These are phyloP conservation scores for Exophiala mesophila DNA, from an alignment of 2,329 filamentous ascomycete species.

Conservation along the genomic window DNA sequence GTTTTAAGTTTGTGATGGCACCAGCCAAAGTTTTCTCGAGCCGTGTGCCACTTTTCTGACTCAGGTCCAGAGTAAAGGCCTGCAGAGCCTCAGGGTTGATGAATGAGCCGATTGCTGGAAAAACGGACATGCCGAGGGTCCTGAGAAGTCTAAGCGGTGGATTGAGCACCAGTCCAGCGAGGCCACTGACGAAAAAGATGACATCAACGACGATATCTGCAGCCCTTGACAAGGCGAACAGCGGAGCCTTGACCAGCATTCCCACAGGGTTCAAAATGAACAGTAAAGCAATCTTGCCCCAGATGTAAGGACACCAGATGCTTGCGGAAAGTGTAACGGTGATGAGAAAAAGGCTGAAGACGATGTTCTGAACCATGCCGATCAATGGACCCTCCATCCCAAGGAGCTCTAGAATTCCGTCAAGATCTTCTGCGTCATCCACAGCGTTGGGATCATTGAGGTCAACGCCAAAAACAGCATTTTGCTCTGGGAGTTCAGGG, in stretches of 20 bases:
- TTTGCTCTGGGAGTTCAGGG: slow-evolving; percentile 44
- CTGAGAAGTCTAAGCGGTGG: slow-evolving; percentile 31
- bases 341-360: slow-evolving; percentile 89
- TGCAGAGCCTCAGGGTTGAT: slow-evolving; percentile 18
- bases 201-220: slow-evolving; percentile 76
- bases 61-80: slow-evolving; percentile 18
- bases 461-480: slow-evolving; percentile 65
- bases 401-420: slow-evolving; percentile 91
- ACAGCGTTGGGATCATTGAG: slow-evolving; percentile 52
- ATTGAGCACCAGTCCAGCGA: slow-evolving; percentile 48
- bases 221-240: slow-evolving; percentile 65
- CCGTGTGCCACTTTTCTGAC: slow-evolving; percentile 21
- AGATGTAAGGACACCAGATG: slow-evolving; percentile 86
- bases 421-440: slow-evolving; percentile 82
- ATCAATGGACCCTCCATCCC: slow-evolving; percentile 92
- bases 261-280: slow-evolving; percentile 71
- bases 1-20: slow-evolving; percentile 29
- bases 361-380: slow-evolving; percentile 86
- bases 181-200: slow-evolving; percentile 21
- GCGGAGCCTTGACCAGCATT: slow-evolving; percentile 61
- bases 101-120: slow-evolving; percentile 13
- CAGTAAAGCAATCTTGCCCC: slow-evolving; percentile 78
- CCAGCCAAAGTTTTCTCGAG: slow-evolving; percentile 23
- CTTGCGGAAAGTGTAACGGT: slow-evolving; percentile 79
- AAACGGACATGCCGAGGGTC: slow-evolving; percentile 22